Evolutionary conservation across 2,329 filamentous ascomycete species (phyloP), one percentile per base, ranked within the genome.

Genomic region (Orbilia brochopaga): DNA sequence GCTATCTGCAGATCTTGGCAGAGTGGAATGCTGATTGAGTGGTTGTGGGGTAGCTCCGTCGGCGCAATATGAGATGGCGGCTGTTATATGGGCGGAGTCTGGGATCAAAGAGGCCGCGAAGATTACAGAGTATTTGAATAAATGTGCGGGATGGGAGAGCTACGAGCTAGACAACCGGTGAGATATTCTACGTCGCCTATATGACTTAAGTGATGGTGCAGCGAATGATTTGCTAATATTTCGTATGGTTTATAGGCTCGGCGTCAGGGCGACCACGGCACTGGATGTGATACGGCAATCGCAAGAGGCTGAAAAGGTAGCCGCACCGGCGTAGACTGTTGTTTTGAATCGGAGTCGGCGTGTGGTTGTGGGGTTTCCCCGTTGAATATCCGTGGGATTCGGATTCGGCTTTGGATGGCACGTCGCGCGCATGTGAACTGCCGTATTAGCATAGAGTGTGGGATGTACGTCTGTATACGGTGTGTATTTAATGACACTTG

Each of bases 61-160:
- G 0, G 91, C 90, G 0, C 84, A 91, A 75, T 97, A 97, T 79
- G 94, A 99, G 80, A 86, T 94, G 82, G 92, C 87, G 0, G 91
- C 90, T 6, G 86, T 90, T 61, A 82, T 88, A 0, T 99, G 93
- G 92, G 83, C 85, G 65, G 89, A 93, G 76, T 83, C 79, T 30
- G 77, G 78, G 24, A 59, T 78, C 3, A 78, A 82, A 52, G 85
- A 85, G 79, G 78, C 88, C 24, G 79, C 85, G 17, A 85, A 88
- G 76, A 90, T 88, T 77, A 83, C 86, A 74, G 80, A 82, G 54
- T 86, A 86, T 80, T 80, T 94, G 19, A 84, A 88, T 27, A 87
- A 87, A 77, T 87, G 87, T 30, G 85, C 87, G 57, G 84, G 81
- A 54, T 92, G 89, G 89, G 89, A 91, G 76, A 78, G 78, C 1